Conservation (phyloP, 2,329 filamentous ascomycete genomes). For the Cladophialophora immunda region DNA sequence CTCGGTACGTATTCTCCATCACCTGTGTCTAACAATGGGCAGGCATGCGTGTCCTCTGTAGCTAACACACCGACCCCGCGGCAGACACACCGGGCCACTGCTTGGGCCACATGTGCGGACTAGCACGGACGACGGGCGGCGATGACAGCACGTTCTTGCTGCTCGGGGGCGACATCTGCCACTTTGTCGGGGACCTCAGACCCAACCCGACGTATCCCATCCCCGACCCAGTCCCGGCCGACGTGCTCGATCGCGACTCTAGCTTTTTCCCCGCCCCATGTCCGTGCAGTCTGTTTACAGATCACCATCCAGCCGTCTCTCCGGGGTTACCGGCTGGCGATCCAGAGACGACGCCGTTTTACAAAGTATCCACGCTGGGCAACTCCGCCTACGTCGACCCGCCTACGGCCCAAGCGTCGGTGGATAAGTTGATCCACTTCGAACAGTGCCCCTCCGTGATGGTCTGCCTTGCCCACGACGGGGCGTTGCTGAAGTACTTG, state of each 20-base stretch:
- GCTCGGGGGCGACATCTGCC: constrained; percentile 60
- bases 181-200: constrained; percentile 50
- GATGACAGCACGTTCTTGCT: constrained; percentile 42
- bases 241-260: constrained; percentile 27
- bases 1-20: constrained; percentile 50
- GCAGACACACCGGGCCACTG: constrained; percentile 55
- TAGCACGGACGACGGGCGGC: constrained; percentile 55
- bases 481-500: constrained; percentile 41
- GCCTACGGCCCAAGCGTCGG: constrained; percentile 36
- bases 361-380: constrained; percentile 34
- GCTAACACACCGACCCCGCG: not conserved
- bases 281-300: constrained; percentile 42
- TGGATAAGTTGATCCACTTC: constrained; percentile 42
- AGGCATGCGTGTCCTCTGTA: too few relatives aligned
- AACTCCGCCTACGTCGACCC: constrained; percentile 39
- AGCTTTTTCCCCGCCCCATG: constrained; percentile 32
- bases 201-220: constrained; percentile 43
- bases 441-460: constrained; percentile 42
- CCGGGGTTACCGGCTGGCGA: constrained; percentile 2
- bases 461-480: constrained; percentile 44
- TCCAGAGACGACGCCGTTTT: constrained; percentile 41
- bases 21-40: too few relatives aligned
- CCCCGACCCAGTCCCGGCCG: constrained; percentile 30
- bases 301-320: constrained; percentile 36
- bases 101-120: constrained; percentile 58